Percentiles rank a stretch among this genome's conserved stretches.
Evolutionary conservation across 352 stramenopile species (phyloP).

Genomic region (Thalassiosira exigua): DNA sequence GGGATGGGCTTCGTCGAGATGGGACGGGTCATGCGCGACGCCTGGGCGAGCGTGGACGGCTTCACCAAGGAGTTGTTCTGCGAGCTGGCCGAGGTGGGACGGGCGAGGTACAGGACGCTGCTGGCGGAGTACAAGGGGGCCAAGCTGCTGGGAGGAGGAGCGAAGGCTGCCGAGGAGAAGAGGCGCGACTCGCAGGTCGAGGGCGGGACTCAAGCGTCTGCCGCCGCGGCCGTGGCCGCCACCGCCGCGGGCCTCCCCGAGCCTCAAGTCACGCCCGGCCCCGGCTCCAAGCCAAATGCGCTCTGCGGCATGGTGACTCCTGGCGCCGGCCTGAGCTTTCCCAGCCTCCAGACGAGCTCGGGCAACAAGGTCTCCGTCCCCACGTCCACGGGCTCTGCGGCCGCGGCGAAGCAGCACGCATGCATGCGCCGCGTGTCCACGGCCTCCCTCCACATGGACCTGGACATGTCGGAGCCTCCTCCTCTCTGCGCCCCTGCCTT

Average conservation of each 20-base stretch:
- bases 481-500: no score
- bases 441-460: neutral
- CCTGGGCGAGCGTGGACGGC: neutral
- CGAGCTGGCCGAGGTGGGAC: neutral
- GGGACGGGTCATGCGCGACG: constrained; percentile 8
- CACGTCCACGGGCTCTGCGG: neutral
- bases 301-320: neutral
- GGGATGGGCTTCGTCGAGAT: constrained; percentile 10
- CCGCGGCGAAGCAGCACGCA: no score
- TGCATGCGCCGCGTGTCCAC: neutral
- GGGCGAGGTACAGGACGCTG: neutral
- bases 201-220: neutral
- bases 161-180: neutral
- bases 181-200: neutral
- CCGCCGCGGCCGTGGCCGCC: no score
- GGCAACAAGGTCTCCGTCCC: neutral
- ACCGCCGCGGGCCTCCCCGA: neutral
- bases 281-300: neutral
- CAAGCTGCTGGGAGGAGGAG: neutral
- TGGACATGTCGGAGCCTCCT: no score
- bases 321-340: no score
- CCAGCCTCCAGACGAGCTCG: neutral
- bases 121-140: constrained; percentile 9
- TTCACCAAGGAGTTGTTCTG: constrained; percentile 9
- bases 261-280: neutral